Conservation (phyloP, 441 rosid genomes). For the Mallotus repandus region DNA sequence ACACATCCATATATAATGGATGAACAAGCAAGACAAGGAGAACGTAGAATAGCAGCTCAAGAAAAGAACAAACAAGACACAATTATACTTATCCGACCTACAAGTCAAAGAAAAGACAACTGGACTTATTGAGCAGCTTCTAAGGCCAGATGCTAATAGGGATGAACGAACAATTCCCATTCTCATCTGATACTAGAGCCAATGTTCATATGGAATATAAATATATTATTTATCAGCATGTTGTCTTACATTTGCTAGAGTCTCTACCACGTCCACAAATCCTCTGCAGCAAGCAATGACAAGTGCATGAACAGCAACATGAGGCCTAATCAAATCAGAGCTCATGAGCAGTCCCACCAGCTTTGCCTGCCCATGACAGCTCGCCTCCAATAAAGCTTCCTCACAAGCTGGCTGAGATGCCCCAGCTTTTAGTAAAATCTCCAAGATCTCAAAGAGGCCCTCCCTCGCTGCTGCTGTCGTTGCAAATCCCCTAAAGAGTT, state of each 20-base stretch:
- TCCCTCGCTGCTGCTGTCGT: slow-evolving; percentile 92
- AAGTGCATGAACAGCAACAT: slow-evolving; percentile 85
- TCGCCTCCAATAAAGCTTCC: slow-evolving; percentile 84
- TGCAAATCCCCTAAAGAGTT: slow-evolving; percentile 87
- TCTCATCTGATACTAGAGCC: background rate
- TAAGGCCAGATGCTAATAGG: too few relatives aligned
- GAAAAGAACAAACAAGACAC: background rate
- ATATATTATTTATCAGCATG: background rate
- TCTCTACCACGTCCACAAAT: slow-evolving; percentile 63
- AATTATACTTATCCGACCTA: background rate
- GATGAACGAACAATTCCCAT: background rate
- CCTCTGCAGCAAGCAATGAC: slow-evolving; percentile 87
- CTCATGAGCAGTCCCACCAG: slow-evolving; percentile 69
- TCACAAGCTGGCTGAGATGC: slow-evolving; percentile 94
- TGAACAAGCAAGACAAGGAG: background rate
- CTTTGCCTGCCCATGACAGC: slow-evolving; percentile 74
- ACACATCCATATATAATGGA: background rate
- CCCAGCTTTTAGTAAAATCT: slow-evolving; percentile 86
- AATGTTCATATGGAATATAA: background rate
- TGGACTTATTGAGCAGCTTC: background rate
- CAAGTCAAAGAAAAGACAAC: background rate
- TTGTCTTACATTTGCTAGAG: slow-evolving; percentile 60
- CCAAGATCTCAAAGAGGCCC: slow-evolving; percentile 75
- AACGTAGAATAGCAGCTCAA: background rate
- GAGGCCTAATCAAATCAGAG: slow-evolving; percentile 87